Conservation (phyloP, 2,329 filamentous ascomycete species). For the Nemania sp. region DNA sequence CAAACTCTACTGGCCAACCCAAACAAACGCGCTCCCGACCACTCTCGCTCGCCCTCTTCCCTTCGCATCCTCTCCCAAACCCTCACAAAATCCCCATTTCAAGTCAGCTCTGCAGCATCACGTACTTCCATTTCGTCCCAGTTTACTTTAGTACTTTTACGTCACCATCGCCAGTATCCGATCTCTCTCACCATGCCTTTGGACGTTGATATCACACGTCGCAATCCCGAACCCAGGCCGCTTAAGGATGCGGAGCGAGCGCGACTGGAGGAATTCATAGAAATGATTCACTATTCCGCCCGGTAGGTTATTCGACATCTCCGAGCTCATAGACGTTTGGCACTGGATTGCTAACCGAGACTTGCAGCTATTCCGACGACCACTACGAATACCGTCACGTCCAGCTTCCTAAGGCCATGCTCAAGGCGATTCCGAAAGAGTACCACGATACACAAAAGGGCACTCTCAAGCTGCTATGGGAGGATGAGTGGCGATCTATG, state of each 20-base stretch:
- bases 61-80: not conserved
- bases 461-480: conserved; percentile 94
- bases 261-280: conserved; percentile 86
- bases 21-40: conserved; percentile 14
- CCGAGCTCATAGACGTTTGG: not conserved
- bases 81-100: not conserved
- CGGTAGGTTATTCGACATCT: conserved; percentile 59
- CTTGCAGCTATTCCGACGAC: conserved; percentile 80
- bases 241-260: conserved; percentile 80
- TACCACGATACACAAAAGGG: conserved; percentile 89
- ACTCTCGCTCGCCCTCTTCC: not conserved
- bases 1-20: conserved; percentile 1
- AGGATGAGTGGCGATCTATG: conserved; percentile 96
- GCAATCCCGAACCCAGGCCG: conserved; percentile 82
- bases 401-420: conserved; percentile 96
- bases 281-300: conserved; percentile 93
- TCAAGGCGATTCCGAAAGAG: conserved; percentile 93
- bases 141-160: not conserved
- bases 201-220: conserved; percentile 79
- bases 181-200: conserved; percentile 37
- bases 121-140: not conserved
- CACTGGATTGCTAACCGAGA: conserved; percentile 9
- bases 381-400: conserved; percentile 97
- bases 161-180: not conserved
- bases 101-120: not conserved